A percentile compares a stretch with the other conserved stretches of the same genome.
Conservation (phyloP, 176 grass and related monocot genomes). For the Leersia perrieri region DNA sequence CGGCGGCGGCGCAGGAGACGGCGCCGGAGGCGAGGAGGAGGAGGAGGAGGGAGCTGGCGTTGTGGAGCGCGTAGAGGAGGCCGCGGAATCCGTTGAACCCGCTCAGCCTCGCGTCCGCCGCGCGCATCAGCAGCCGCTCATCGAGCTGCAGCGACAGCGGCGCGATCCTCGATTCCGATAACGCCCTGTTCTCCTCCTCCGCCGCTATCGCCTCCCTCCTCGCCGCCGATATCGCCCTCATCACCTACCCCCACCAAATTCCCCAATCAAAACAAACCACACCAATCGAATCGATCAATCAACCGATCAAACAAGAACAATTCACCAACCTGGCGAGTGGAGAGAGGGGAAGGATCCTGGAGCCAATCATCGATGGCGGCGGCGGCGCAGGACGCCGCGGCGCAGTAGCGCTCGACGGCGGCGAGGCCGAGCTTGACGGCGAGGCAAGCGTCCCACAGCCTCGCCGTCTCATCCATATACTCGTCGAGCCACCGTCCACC, state of each 20-base stretch:
- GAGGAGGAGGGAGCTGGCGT: conserved; percentile 86
- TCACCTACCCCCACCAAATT: conserved; percentile 43
- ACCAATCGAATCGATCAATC: no score
- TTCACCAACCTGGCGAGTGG: conserved; percentile 73
- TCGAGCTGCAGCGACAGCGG: conserved; percentile 67
- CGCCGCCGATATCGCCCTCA: conserved; percentile 57
- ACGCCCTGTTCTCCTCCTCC: conserved; percentile 78
- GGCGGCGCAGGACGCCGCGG: conserved; percentile 44
- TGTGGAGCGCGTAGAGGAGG: conserved; percentile 72
- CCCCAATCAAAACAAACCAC: background rate
- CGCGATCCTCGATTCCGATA: conserved; percentile 58
- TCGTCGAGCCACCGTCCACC: conserved; percentile 96
- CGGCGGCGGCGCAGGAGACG: conserved; percentile 27
- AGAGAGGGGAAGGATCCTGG: conserved; percentile 50
- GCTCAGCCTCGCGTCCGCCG: conserved; percentile 48
- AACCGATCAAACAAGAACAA: background rate
- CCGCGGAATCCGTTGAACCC: conserved; percentile 93
- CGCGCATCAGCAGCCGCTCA: conserved; percentile 50
- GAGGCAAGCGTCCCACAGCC: conserved; percentile 90
- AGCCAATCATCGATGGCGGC: conserved; percentile 66
- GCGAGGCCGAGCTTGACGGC: conserved; percentile 77
- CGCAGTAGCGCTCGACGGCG: conserved; percentile 73
- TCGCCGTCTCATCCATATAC: conserved; percentile 96
- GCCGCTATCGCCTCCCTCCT: conserved; percentile 61
- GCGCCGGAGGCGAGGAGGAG: conserved; percentile 61